These are phyloP conservation scores for Areca catechu DNA, from an alignment of 176 grass and related monocot species.

Conservation along the genomic window DNA sequence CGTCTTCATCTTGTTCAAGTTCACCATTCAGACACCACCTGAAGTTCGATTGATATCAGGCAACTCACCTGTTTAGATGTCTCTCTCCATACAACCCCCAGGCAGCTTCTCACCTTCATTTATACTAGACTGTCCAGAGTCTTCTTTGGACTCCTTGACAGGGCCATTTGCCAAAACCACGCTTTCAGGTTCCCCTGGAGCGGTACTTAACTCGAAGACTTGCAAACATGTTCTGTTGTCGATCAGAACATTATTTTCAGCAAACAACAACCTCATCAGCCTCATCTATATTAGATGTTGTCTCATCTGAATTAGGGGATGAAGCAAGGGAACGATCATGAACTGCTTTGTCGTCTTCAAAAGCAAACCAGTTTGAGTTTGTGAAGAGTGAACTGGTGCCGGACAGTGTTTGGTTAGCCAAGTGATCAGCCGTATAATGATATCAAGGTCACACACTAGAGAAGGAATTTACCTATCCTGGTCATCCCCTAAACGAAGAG, in stretches of 20 bases:
- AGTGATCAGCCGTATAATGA: neutral
- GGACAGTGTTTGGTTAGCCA: conserved; percentile 28
- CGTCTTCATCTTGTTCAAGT: neutral
- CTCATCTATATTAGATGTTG: conserved; percentile 28
- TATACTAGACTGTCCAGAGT: too few relatives aligned
- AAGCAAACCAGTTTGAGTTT: too few relatives aligned
- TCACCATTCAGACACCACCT: conserved; percentile 9
- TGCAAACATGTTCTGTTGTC: conserved; percentile 17
- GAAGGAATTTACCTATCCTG: conserved; percentile 42
- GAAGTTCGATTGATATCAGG: neutral
- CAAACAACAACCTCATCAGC: conserved; percentile 25
- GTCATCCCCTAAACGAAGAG: conserved; percentile 92
- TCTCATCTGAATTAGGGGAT: too few relatives aligned
- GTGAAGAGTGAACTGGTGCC: too few relatives aligned
- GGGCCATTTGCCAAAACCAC: too few relatives aligned
- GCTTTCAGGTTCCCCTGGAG: neutral
- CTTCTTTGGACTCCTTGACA: too few relatives aligned
- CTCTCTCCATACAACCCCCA: too few relatives aligned
- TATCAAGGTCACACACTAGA: neutral
- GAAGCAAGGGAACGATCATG: too few relatives aligned
- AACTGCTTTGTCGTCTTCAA: too few relatives aligned
- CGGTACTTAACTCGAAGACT: neutral
- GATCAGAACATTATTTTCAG: conserved; percentile 19
- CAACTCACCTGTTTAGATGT: too few relatives aligned
- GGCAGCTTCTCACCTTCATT: too few relatives aligned